A percentile compares a stretch with the other conserved stretches of the same genome.
phyloP scores from a whole-genome alignment of 139 green algal species.

The Chlamydomonas urium region DNA sequence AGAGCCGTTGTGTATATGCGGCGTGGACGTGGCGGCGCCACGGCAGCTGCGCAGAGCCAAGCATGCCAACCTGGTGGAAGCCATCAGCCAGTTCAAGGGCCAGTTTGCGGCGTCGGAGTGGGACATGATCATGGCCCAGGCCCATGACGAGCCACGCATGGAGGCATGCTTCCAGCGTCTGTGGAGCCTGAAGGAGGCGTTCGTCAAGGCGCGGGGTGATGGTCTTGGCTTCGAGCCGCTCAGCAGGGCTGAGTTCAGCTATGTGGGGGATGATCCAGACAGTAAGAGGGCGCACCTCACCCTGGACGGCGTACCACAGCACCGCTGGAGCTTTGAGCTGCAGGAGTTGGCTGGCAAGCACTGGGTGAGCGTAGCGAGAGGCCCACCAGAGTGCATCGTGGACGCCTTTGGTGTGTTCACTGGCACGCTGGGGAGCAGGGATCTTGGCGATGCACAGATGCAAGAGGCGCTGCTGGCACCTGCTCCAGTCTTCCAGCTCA shows the following conservation, averaged over 20 bases:
- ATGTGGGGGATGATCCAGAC: not conserved
- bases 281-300: not conserved
- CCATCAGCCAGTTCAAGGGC: not conserved
- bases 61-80: not conserved
- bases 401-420: conserved; percentile 43
- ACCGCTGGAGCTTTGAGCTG: conserved; percentile 47
- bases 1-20: conserved; percentile 13
- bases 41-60: not conserved
- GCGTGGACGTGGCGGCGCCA: conserved; percentile 24
- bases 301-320: not conserved
- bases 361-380: conserved; percentile 52
- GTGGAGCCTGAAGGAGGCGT: conserved; percentile 45
- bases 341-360: conserved; percentile 47
- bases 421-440: not conserved
- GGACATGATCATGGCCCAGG: conserved; percentile 17
- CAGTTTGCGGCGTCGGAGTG: conserved; percentile 20
- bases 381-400: conserved; percentile 42
- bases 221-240: conserved; percentile 40
- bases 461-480: not conserved
- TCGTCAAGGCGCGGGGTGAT: conserved; percentile 40
- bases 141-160: not conserved
- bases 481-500: not conserved
- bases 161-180: conserved; percentile 28
- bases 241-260: conserved; percentile 26
- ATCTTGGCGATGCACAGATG: not conserved